Evolutionary conservation across 345 rosid species (phyloP), one percentile per base, ranked within the genome.

Genomic region (Camelina hispida): DNA sequence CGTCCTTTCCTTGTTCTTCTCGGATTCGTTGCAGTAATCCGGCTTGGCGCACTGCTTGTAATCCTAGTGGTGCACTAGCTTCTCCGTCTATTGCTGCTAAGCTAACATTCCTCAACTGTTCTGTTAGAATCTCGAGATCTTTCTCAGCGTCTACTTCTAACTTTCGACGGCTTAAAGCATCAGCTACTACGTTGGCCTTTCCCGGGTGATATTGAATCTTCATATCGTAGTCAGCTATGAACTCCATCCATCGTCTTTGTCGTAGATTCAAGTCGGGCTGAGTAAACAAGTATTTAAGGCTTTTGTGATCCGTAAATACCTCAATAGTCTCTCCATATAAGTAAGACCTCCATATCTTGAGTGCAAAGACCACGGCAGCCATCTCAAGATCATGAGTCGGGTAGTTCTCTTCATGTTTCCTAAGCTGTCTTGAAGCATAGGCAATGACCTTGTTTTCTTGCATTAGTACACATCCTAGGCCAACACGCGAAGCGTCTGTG

Each of bases 61-160:
- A 1, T 7, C 53, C 12, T 6, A 48, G 8, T 1, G 53, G 53
- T 0, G 8, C 22, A 0, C 53, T 48, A 1, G 53, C 1, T 3
- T n/a, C 23, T 17, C 53, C 53, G 2, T 48, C 23, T 2, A 48
- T 16, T 2, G 12, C 23, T 0, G 53, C 23, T 2, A 48, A 0
- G 8, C 23, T 16, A 5, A 16, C 4, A 0, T 16, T 7, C 2
- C 9, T 16, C 8, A 48, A 3, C 1, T 48, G 12, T 16, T 16
- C 22, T 1, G 2, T 48, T 1, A 48, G 3, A 0, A 48, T 7
- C 2, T 48, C 52, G 0, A 48, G 22, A 0, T 57, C 43, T 1
- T 30, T 57, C 3, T n/a, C 22, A 0, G 1, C 2, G n/a, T n/a
- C 2, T 0, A 32, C 22, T 0, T 32, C 13, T 0, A 32, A 0